Conservation (phyloP, 2,329 filamentous ascomycete genomes). For the Coniella lustricola region DNA sequence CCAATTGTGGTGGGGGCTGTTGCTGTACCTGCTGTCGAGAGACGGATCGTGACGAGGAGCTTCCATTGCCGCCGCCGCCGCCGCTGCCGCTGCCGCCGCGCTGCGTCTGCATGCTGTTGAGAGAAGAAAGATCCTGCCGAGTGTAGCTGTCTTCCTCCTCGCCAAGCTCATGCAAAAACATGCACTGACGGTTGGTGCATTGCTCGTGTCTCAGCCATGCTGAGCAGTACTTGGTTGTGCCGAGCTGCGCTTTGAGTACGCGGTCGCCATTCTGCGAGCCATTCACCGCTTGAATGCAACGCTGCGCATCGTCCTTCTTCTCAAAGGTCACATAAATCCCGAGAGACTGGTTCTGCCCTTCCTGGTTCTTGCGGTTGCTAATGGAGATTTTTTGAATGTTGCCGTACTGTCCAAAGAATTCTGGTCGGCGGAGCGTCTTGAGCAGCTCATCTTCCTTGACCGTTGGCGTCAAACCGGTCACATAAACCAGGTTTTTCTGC, state of each 20-base stretch:
- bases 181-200: conserved; percentile 93
- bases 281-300: conserved; percentile 87
- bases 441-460: conserved; percentile 89
- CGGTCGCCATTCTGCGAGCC: conserved; percentile 87
- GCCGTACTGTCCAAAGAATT: conserved; percentile 97
- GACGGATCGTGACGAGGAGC: conserved; percentile 45
- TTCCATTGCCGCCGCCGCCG: conserved; percentile 31
- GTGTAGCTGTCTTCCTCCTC: conserved; percentile 97
- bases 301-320: conserved; percentile 79
- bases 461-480: conserved; percentile 86
- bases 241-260: conserved; percentile 68
- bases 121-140: conserved; percentile 85
- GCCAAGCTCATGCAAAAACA: conserved; percentile 97
- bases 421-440: conserved; percentile 78
- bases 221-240: conserved; percentile 98
- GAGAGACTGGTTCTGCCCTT: conserved; percentile 74
- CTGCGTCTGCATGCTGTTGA: conserved; percentile 68
- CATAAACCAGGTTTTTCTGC: conserved; percentile 97
- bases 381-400: conserved; percentile 99
- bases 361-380: conserved; percentile 79
- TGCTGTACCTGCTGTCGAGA: conserved; percentile 41
- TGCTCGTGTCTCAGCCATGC: conserved; percentile 91
- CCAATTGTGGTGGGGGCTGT: conserved; percentile 23
- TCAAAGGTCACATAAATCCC: conserved; percentile 99
- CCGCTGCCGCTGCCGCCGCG: conserved; percentile 20